Evolutionary conservation across 805 yeast genomes (phyloP), one percentile per base, ranked within the genome.

Genomic region (Lipomyces yamanashiensis): DNA sequence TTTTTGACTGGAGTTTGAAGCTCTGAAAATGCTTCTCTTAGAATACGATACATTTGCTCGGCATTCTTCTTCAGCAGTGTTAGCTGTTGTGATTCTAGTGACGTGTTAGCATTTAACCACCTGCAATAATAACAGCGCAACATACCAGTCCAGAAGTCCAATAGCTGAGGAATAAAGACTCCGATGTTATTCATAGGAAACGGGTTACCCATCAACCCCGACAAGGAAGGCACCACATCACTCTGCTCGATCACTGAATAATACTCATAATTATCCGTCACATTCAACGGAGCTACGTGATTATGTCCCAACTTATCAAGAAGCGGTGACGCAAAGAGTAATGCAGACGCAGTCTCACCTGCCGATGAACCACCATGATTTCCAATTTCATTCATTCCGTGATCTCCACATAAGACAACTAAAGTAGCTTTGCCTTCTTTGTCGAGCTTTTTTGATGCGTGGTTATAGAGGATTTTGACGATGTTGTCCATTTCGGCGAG

Each of bases 291-390:
- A 17, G 61, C 49, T 6, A n/a, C 15, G 13, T n/a, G 21, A 10
- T 49, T 52, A 10, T 44, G 45, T 6, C 70, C 63, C 12, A 73
- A 67, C 0, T 71, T 61, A 54, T 77, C 67, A 60, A 92, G 82
- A 69, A 82, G 82, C 8, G 87, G 84, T 0, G 97, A 87, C 0
- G 89, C 77, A 49, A 93, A 81, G 0, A 86, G 77, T 71, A 95
- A 71, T 0, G 88, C 98, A 0, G 99, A 88, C 15, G 92, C 88
- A 0, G 98, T 93, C 75, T 95, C 99, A 1, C 97, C 96, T 0
- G 81, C 74, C 2, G 97, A 89, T 0, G 98, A 90, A 0, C 98
- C 99, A 7, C 99, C 99, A 74, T 95, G 98, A 71, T 92, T 93
- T 0, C 98, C 98, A 3, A 55, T 19, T 43, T 92, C 96, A 72